Evolutionary conservation across 129 eudicot genomes (phyloP), one percentile per base, ranked within the genome.

Genomic region (Saposhnikovia divaricata): DNA sequence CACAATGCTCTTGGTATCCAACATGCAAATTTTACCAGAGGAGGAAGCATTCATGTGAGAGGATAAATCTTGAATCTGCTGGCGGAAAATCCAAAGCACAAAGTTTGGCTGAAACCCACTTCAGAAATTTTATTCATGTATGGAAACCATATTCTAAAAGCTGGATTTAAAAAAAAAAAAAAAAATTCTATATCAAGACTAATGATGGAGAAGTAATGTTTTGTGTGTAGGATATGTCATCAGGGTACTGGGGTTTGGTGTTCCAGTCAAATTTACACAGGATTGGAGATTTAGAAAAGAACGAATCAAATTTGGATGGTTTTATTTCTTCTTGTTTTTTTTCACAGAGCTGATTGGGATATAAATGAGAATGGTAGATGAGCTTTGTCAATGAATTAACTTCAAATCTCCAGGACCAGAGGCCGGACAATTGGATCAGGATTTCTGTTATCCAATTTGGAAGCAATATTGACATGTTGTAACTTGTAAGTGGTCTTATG

Each of bases 81-180:
- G n/a, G 96, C 98, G 1, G 87, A 91, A 4, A 86, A 91, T 65
- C 89, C 98, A 0, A 94, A 91, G 82, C 97, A 91, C 61, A 94
- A 94, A 78, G 97, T 94, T 1, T 95, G 98, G 98, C 88, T 95
- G 7, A 92, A 95, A 84, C 98, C 97, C 77, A 90, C 92, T 5
- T 83, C 92, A 0, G 97, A 95, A 77, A 90, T 92, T 97, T 86
- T 91, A 9, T 92, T 95, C 25, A 78, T 95, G 85, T 90, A 95
- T 15, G 97, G 98, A 14, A 95, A 95, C 77, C 86, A 90, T 79
- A 92, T 95, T 12, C 79, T 92, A 85, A 95, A 95, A n/a, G n/a
- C n/a, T n/a, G n/a, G n/a, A n/a, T n/a, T n/a, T n/a, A n/a, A n/a
- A n/a, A n/a, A n/a, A n/a, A n/a, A 34, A 97, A 75, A 81, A 96